Evolutionary conservation across 2,329 filamentous ascomycete species (phyloP), one percentile per base, ranked within the genome.

Genomic region (Aspergillus luchuensis): DNA sequence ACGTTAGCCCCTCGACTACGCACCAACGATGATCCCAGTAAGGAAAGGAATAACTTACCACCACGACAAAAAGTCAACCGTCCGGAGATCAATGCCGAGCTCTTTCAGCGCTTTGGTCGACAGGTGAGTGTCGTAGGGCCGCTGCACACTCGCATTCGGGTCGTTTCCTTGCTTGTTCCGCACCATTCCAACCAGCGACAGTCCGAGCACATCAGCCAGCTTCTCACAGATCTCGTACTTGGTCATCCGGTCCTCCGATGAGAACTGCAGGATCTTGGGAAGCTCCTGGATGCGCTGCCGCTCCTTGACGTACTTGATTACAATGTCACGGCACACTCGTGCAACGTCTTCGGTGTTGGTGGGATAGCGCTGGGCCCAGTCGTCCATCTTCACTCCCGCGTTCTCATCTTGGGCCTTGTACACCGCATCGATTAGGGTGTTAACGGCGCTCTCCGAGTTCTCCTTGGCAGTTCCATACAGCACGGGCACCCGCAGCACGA

Each of bases 331-430:
- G 69, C 88, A 90, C 49, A 97, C 90, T 41, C 93, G 84, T 17
- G 84, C 92, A 17, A 96, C 89, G 71, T 97, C 93, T 72, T 92
- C 89, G 0, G 92, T 96, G 73, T 95, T 95, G 7, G 92, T 96
- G 8, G 92, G 92, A 78, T 91, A 96, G 28, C 92, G 85, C 54
- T 90, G 79, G 1, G 91, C 88, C 87, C 91, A 96, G 74, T 96
- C 88, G 71, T 97, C 92, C 87, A 96, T 93, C 72, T 86, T 88
- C 43, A 92, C 81, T 59, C 83, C 83, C 1, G 81, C 81, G 5
- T 81, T 84, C 39, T 67, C 79, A 53, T 87, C 84, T 72, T 93
- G 90, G 0, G 87, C 84, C 73, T 90, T 91, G 85, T 87, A 89
- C 6, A 97, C 83, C 0, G 84, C 80, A 56, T 94, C 90, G 77